Evolutionary conservation across 2,329 filamentous ascomycete species (phyloP).

Genomic region (Aspergillus sclerotialis): DNA sequence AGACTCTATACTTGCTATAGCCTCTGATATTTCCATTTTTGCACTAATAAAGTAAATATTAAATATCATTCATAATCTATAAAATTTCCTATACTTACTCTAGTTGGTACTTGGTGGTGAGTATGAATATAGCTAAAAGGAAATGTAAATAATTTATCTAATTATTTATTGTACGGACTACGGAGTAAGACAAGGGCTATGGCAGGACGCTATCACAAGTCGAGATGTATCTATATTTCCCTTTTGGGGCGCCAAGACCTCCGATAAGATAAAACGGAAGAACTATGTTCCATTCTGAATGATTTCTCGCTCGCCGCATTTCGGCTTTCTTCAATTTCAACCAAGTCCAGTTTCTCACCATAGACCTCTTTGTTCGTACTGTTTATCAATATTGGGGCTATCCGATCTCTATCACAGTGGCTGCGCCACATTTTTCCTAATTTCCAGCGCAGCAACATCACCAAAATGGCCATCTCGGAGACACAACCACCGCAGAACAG

Average conservation of each 20-base stretch:
- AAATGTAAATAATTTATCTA: too few species aligned
- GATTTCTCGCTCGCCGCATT: conserved; percentile 13
- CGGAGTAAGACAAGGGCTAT: too few species aligned
- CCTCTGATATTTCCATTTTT: too few species aligned
- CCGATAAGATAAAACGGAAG: conserved; percentile 24
- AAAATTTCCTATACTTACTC: too few species aligned
- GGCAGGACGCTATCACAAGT: too few species aligned
- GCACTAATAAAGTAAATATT: not conserved
- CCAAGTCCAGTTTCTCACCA: too few species aligned
- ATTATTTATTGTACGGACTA: too few species aligned
- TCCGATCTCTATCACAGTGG: conserved; percentile 17
- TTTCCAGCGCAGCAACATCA: conserved; percentile 4
- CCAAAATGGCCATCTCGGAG: conserved; percentile 23
- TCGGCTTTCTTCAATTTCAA: too few species aligned
- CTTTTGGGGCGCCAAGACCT: conserved; percentile 5
- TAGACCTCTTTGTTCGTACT: too few species aligned
- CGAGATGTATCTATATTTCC: conserved; percentile 2
- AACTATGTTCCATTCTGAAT: conserved; percentile 18
- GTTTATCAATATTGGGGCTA: conserved; percentile 29
- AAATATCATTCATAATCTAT: too few species aligned
- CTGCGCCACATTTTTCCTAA: conserved; percentile 18
- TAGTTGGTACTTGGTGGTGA: not conserved
- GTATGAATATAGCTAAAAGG: not conserved
- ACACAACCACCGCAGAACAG: conserved; percentile 10
- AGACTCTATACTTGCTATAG: too few species aligned